phyloP scores from a whole-genome alignment of 768 basidiomycete genomes.

The Rhizopogon vesiculosus region DNA sequence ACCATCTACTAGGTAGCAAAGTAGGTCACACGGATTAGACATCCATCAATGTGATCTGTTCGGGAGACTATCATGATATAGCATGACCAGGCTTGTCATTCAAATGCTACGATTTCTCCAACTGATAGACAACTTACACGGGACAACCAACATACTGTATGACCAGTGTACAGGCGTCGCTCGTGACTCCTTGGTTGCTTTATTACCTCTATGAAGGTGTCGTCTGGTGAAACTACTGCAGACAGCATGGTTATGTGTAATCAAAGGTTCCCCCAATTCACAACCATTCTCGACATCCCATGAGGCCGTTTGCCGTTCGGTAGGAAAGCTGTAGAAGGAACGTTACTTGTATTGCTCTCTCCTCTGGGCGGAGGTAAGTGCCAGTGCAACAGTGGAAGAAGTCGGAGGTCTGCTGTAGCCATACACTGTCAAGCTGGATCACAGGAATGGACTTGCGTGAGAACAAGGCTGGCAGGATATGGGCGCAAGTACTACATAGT shows the following conservation, averaged over 20 bases:
- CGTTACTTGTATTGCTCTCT: not conserved
- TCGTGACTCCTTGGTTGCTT: no score
- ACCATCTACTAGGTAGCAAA: no score
- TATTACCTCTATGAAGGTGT: not conserved
- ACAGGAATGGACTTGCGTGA: not conserved
- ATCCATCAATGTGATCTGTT: no score
- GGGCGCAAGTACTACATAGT: not conserved
- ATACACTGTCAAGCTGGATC: not conserved
- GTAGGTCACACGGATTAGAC: no score
- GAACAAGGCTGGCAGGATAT: no score
- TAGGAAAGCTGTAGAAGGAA: not conserved
- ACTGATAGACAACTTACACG: no score
- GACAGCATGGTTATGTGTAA: not conserved
- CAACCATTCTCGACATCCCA: no score
- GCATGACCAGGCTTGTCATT: no score
- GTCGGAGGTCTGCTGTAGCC: not conserved
- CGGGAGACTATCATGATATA: no score
- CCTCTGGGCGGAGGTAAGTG: not conserved
- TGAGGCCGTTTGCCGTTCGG: not conserved
- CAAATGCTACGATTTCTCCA: no score
- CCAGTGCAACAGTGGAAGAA: not conserved
- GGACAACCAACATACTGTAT: no score
- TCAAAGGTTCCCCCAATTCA: not conserved
- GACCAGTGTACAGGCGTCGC: no score
- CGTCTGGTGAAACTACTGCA: slow-evolving; percentile 1